Conservation (phyloP, 768 basidiomycete genomes). For the Collybia nuda region DNA sequence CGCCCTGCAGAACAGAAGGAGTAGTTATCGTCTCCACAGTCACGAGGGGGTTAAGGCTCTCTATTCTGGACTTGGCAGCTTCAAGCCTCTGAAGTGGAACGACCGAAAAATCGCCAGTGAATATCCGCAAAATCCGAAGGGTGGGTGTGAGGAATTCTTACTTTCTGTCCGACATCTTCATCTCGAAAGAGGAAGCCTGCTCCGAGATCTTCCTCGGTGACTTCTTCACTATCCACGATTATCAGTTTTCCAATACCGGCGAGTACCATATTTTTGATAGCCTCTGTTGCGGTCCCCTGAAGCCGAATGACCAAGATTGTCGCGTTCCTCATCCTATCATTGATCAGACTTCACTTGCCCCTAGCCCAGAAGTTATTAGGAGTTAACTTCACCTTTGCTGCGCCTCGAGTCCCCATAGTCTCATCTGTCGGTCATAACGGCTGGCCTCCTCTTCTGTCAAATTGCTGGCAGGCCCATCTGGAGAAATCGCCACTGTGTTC, state of each 20-base stretch:
- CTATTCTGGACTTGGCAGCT: conserved; percentile 81
- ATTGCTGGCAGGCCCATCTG: conserved; percentile 26
- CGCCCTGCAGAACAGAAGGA: conserved; percentile 43
- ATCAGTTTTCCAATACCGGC: conserved; percentile 92
- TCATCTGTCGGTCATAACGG: conserved; percentile 95
- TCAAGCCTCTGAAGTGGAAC: conserved; percentile 66
- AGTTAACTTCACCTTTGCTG: conserved; percentile 67
- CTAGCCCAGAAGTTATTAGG: neutral
- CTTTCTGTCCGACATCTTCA: conserved; percentile 89
- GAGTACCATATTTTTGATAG: conserved; percentile 96
- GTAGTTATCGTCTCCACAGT: conserved; percentile 67
- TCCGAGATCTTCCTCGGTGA: conserved; percentile 85
- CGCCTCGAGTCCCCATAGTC: conserved; percentile 97
- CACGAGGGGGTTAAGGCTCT: conserved; percentile 92
- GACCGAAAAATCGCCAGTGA: conserved; percentile 38
- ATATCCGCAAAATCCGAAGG: conserved; percentile 27
- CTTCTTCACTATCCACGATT: conserved; percentile 75
- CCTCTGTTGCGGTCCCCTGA: conserved; percentile 85
- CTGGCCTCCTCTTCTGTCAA: conserved; percentile 74
- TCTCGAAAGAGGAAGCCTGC: conserved; percentile 93
- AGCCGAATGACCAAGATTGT: conserved; percentile 83
- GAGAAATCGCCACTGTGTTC: conserved; percentile 7
- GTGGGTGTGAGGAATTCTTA: conserved; percentile 32
- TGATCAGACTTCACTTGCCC: conserved; percentile 14
- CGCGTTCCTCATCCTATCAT: conserved; percentile 86